Conservation (phyloP, 768 basidiomycete species). For the Suillus brevipes region DNA sequence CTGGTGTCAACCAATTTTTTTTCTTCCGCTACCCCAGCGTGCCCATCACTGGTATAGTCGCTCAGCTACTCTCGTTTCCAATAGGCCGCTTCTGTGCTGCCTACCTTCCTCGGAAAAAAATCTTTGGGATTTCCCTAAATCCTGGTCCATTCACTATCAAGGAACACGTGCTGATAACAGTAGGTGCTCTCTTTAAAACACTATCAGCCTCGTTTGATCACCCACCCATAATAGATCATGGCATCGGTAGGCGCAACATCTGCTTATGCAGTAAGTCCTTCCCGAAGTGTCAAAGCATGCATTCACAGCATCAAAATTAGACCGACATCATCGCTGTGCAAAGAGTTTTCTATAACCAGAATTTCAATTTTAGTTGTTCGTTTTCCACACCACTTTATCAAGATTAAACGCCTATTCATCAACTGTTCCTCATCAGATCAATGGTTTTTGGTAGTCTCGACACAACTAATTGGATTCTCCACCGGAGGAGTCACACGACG, state of each 20-base stretch:
- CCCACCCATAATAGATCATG: slow-evolving; percentile 39
- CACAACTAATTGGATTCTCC: slow-evolving; percentile 80
- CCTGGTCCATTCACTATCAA: slow-evolving; percentile 79
- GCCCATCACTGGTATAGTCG: slow-evolving; percentile 61
- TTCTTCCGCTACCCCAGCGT: slow-evolving; percentile 76
- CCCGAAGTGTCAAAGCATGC: slow-evolving; percentile 13
- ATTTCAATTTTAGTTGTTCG: slow-evolving; percentile 60
- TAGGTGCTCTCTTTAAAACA: slow-evolving; percentile 35
- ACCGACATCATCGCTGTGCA: slow-evolving; percentile 80
- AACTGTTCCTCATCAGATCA: slow-evolving; percentile 50
- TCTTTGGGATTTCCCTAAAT: slow-evolving; percentile 65
- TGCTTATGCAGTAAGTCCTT: slow-evolving; percentile 55
- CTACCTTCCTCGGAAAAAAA: slow-evolving; percentile 50
- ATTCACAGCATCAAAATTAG: slow-evolving; percentile 17
- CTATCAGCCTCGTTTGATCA: slow-evolving; percentile 31
- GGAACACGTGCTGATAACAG: slow-evolving; percentile 69
- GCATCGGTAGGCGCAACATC: slow-evolving; percentile 58
- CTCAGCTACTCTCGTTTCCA: slow-evolving; percentile 71
- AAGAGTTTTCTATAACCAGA: slow-evolving; percentile 67
- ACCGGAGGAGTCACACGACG: slow-evolving; percentile 75
- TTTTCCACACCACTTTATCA: slow-evolving; percentile 8
- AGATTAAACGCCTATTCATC: neutral
- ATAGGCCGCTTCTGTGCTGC: slow-evolving; percentile 59
- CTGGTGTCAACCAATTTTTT: slow-evolving; percentile 74
- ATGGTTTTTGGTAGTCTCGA: slow-evolving; percentile 77